Evolutionary conservation across 352 stramenopile species (phyloP), one percentile per base, ranked within the genome.

Genomic region (Globisporangium irregulare): DNA sequence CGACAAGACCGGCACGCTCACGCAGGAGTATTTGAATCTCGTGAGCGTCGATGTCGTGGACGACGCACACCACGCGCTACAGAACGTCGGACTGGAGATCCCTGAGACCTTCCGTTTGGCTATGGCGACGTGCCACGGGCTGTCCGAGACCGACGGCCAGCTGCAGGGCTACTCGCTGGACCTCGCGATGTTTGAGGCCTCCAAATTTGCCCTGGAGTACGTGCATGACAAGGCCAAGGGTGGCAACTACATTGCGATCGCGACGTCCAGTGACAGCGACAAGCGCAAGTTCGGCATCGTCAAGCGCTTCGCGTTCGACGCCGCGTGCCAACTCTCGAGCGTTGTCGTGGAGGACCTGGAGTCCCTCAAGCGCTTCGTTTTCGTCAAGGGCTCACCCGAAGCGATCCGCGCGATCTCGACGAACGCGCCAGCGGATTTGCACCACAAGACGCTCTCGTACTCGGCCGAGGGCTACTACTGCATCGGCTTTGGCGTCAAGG

Each of bases 1-100:
- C 32, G 86, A 93, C 74, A 93, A 93, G 74, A 93, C 86, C 9
- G 86, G 86, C 4, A 93, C 86, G 18, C 72, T 93, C 5, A 90
- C 86, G 6, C 87, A 75, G 43, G 86, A 93, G n/a, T 77, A 85
- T 43, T 53, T 93, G 20, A 76, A 90, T 43, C 89, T 91, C 59
- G 60, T 32, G 32, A 59, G 60, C 22, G 60, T 66, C 27, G 60
- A 66, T 15, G 62, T 59, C 34, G 62, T 60, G 10, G 62, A 60
- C 32, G 50, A 50, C 4, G 24, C 32, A 2, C 22, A 20, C 36
- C 25, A 64, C 53, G 7, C 54, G 43, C 55, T 63, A 25, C 36
- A 69, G 43, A 62, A 27, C 15, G 29, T 61, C 62, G 62, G 25
- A 22, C 62, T 61, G 4, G 7, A 73, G 84, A 60, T 66, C 77